Conservation (phyloP, 176 grass and related monocot species). For the Oryza nivara region DNA sequence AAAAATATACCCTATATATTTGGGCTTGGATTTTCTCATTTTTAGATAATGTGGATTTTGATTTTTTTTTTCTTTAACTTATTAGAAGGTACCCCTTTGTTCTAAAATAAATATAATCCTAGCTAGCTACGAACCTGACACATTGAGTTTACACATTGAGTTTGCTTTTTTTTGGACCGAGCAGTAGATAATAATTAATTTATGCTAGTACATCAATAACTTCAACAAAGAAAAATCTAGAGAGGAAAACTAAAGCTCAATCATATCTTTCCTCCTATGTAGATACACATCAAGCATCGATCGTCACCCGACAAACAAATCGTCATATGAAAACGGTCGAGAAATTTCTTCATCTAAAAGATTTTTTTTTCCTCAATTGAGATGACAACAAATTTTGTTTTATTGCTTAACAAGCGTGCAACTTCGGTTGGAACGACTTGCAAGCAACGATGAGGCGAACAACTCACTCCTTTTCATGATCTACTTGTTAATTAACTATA, state of each 20-base stretch:
- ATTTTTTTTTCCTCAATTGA: not conserved
- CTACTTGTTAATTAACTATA: constrained; percentile 21
- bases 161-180: too few species aligned
- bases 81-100: too few species aligned
- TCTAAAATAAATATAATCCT: too few species aligned
- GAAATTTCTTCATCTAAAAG: constrained; percentile 10
- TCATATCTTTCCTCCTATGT: not conserved
- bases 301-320: constrained; percentile 36
- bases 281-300: not conserved
- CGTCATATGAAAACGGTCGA: constrained; percentile 18
- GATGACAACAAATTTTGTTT: constrained; percentile 23
- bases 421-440: constrained; percentile 44
- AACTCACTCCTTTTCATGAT: constrained; percentile 35
- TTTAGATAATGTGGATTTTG: too few species aligned
- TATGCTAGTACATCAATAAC: too few species aligned
- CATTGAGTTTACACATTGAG: too few species aligned
- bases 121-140: too few species aligned
- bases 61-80: too few species aligned
- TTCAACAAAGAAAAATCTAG: not conserved
- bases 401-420: constrained; percentile 38
- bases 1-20: too few species aligned
- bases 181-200: too few species aligned
- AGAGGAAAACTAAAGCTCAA: not conserved
- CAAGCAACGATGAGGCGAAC: constrained; percentile 47
- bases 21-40: too few species aligned